Conservation (phyloP, 352 stramenopile genomes). For the Globisporangium splendens region DNA sequence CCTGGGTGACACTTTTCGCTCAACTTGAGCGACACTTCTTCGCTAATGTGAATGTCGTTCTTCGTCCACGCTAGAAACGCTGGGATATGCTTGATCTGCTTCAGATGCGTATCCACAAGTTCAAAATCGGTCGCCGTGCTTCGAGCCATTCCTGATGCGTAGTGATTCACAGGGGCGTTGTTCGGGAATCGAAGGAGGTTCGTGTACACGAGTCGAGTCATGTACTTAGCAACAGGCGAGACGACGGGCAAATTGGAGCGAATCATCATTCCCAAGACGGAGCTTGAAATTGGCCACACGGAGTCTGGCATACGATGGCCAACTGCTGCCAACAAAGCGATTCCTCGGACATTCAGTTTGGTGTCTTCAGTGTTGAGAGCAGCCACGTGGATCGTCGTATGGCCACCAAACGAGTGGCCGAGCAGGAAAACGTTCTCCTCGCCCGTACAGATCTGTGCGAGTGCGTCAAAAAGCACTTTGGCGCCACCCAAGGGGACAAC, state of each 20-base stretch:
- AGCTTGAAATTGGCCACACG: conserved; percentile 4
- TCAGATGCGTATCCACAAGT: conserved; percentile 24
- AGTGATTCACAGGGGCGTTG: conserved; percentile 35
- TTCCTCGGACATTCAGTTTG: conserved; percentile 30
- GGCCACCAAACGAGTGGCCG: not conserved
- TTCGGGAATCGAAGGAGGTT: conserved; percentile 39
- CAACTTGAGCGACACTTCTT: conserved; percentile 44
- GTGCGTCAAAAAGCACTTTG: conserved; percentile 34
- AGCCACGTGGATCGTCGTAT: conserved; percentile 30
- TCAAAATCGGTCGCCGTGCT: conserved; percentile 31
- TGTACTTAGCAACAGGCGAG: not conserved
- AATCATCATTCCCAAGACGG: conserved; percentile 16
- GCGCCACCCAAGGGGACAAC: conserved; percentile 31
- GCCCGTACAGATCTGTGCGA: conserved; percentile 28
- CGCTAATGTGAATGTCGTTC: conserved; percentile 62
- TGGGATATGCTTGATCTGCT: conserved; percentile 19
- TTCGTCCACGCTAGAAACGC: conserved; percentile 37
- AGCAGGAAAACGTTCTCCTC: conserved; percentile 5
- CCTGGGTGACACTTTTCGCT: conserved; percentile 25
- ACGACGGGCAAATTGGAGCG: conserved; percentile 9
- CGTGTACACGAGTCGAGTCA: conserved; percentile 25
- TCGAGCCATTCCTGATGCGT: conserved; percentile 39
- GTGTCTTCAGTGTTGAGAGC: conserved; percentile 27
- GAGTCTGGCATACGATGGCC: conserved; percentile 43
- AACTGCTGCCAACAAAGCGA: conserved; percentile 46